These are phyloP conservation scores for Suhomyces terraborum DNA, from an alignment of 1,139 yeast genomes.

Conservation along the genomic window DNA sequence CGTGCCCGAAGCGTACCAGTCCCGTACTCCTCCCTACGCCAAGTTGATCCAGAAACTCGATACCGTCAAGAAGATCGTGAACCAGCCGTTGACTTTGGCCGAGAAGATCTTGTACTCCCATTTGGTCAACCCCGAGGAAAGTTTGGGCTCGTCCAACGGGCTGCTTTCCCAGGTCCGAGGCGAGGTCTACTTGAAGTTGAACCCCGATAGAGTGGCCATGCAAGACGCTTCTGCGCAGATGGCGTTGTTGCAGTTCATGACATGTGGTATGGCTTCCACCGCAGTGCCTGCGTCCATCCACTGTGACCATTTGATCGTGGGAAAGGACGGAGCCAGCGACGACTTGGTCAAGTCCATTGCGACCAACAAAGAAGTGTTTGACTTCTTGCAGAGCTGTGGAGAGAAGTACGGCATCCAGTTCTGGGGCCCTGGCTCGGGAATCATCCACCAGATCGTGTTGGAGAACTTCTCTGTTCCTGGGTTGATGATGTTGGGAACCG, in stretches of 20 bases:
- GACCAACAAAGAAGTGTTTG: conserved; percentile 90
- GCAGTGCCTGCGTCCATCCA: conserved; percentile 95
- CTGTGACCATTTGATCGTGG: conserved; percentile 96
- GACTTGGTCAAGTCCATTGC: conserved; percentile 78
- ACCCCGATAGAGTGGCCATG: conserved; percentile 99
- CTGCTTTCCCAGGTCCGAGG: conserved; percentile 71
- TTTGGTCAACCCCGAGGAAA: conserved; percentile 81
- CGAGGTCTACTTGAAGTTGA: conserved; percentile 76
- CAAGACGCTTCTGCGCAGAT: conserved; percentile 99
- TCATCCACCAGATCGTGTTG: conserved; percentile 93
- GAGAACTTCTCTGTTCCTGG: conserved; percentile 97
- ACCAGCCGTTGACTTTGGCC: conserved; percentile 83
- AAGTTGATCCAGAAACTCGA: conserved; percentile 66
- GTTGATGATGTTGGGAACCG: conserved; percentile 94
- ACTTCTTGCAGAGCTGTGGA: conserved; percentile 87
- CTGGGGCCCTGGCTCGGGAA: conserved; percentile 99
- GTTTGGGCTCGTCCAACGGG: conserved; percentile 52
- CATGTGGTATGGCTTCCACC: conserved; percentile 84
- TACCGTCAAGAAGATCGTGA: conserved; percentile 62
- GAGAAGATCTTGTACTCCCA: conserved; percentile 94
- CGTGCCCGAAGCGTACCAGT: conserved; percentile 60
- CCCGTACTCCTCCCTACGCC: conserved; percentile 86
- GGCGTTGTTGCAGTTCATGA: conserved; percentile 95
- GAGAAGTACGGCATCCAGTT: conserved; percentile 92
- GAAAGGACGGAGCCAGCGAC: conserved; percentile 82